Base-by-base conservation (phyloP, 805 yeast species). In the Hanseniaspora taiwanica region DNA sequence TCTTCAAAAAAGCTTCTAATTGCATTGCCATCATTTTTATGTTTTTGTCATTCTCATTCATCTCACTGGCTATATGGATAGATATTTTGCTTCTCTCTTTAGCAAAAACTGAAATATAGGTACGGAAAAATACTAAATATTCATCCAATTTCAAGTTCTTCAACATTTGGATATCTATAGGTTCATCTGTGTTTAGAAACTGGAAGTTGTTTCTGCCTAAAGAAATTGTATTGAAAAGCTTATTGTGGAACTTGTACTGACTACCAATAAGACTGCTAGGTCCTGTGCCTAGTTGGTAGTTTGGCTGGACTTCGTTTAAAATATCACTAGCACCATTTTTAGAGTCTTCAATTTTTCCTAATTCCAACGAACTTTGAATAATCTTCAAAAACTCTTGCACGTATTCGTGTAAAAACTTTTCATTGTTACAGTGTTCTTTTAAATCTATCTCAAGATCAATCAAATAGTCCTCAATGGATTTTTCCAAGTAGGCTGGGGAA, bases 381-480 rank as follows among this genome's bases (percentile, higher is more conserved):
- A 50, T 42, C 29, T 50, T 48, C 19, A 71, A 35, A 46, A 68
- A 76, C 8, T 64, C 62, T 2, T 53, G 44, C 16, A 68, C 42
- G 38, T 68, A 57, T 3, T 52, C 45, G 6, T 46, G 39, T 13
- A 49, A 45, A 44, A 75, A 76, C 7, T 58, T 58, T 0, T 35
- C 37, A 10, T 63, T 67, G 2, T 61, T 53, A 46, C 65, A 35
- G 2, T 29, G 16, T 0, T 45, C 47, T 1, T 46, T 42, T 5
- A 68, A 40, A 8, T 53, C 51, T 1, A 42, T 35, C 39, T 64
- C 74, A 62, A 76, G 62, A 18, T 58, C 60, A 8, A 43, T 14
- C 1, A 79, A 46, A 37, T 69, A 71, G 20, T 64, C 68, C 39
- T 77, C 71, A 19, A 79, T 65, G 39, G 68, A 67, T 0, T 41